These are phyloP conservation scores for Ploettnerulaceae sp. DNA, from an alignment of 2,329 filamentous ascomycete genomes.

Conservation along the genomic window DNA sequence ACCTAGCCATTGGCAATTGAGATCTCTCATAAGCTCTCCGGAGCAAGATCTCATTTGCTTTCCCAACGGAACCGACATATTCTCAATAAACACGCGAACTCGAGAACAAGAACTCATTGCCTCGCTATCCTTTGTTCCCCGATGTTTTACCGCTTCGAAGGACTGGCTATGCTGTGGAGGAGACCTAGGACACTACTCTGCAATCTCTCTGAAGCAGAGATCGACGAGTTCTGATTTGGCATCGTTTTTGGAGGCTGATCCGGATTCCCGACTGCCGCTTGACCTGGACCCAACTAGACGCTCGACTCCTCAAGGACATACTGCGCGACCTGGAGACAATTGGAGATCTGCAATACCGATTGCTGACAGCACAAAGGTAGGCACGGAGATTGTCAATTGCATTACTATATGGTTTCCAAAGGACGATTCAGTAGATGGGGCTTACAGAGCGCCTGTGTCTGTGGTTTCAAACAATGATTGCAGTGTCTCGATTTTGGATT, in stretches of 20 bases:
- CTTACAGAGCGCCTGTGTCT: slow-evolving; percentile 54
- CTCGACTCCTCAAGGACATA: slow-evolving; percentile 1
- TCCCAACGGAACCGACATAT: slow-evolving; percentile 68
- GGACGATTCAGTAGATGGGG: slow-evolving; percentile 32
- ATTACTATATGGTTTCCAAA: slow-evolving; percentile 57
- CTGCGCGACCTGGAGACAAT: background rate
- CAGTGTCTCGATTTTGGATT: slow-evolving; percentile 76
- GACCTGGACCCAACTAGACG: slow-evolving; percentile 38
- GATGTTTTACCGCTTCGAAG: slow-evolving; percentile 79
- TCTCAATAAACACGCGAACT: slow-evolving; percentile 63
- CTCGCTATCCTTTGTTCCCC: slow-evolving; percentile 66
- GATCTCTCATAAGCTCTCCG: slow-evolving; percentile 81
- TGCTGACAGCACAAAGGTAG: slow-evolving; percentile 40
- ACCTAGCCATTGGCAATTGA: slow-evolving; percentile 76
- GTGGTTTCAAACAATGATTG: slow-evolving; percentile 87
- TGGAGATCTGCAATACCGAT: slow-evolving; percentile 35
- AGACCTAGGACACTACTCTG: slow-evolving; percentile 74
- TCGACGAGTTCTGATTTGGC: slow-evolving; percentile 6
- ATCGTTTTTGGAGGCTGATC: slow-evolving; percentile 36
- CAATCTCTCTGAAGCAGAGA: slow-evolving; percentile 27
- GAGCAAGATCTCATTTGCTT: slow-evolving; percentile 78
- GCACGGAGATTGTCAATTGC: slow-evolving; percentile 60
- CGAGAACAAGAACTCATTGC: slow-evolving; percentile 70
- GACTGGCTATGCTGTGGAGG: slow-evolving; percentile 92
- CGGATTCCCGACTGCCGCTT: slow-evolving; percentile 53